A percentile compares a stretch with the other conserved stretches of the same genome.
Evolutionary conservation across 768 basidiomycete species (phyloP).

Genomic region (Amanita muscaria): DNA sequence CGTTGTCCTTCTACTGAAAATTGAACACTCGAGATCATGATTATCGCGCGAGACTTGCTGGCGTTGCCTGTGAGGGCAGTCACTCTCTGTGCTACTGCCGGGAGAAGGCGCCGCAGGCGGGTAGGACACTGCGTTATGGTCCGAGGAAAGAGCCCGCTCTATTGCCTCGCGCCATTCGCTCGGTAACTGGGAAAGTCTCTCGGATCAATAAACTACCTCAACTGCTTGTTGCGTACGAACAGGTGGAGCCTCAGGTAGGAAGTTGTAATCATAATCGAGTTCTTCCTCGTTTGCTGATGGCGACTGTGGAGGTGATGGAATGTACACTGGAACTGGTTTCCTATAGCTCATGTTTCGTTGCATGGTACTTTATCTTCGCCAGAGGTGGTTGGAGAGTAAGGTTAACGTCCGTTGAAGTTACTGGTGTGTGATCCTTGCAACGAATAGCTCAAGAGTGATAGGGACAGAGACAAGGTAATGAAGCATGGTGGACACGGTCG

Average conservation of each 20-base stretch:
- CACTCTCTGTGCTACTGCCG: too few relatives aligned
- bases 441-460: not conserved
- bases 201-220: not conserved
- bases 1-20: not conserved
- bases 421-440: constrained; percentile 4
- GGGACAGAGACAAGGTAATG: not conserved
- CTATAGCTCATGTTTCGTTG: constrained; percentile 50
- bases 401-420: not conserved
- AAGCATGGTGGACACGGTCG: not conserved
- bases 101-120: too few relatives aligned
- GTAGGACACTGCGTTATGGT: constrained; percentile 1
- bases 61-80: too few relatives aligned
- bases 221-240: not conserved
- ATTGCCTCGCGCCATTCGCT: constrained; percentile 28
- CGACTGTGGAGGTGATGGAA: constrained; percentile 53
- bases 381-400: constrained; percentile 7
- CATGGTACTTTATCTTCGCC: constrained; percentile 16
- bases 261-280: not conserved
- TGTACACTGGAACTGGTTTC: constrained; percentile 61
- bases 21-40: not conserved
- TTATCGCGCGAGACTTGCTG: not conserved
- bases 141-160: constrained; percentile 11
- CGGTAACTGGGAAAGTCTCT: constrained; percentile 15
- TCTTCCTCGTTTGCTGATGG: constrained; percentile 15
- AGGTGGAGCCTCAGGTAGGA: not conserved